These are phyloP conservation scores for Musa troglodytarum DNA, from an alignment of 176 grass and related monocot species.

Conservation along the genomic window DNA sequence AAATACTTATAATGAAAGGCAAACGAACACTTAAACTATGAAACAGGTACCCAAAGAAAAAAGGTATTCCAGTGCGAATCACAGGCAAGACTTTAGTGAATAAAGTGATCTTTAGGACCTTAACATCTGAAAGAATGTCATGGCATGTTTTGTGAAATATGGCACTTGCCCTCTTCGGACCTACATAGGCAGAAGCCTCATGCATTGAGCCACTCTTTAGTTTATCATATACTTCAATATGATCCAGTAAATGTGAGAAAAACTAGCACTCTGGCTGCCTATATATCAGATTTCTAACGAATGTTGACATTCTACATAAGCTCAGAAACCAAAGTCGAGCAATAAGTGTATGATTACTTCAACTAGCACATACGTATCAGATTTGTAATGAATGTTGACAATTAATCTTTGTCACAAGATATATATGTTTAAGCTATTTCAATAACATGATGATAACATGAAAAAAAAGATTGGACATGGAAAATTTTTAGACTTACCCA, in stretches of 20 bases:
- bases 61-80: too few species aligned
- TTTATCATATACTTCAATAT: background rate
- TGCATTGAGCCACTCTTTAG: background rate
- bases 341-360: background rate
- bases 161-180: too few species aligned
- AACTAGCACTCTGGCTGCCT: background rate
- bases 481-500: slow-evolving; percentile 45
- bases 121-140: too few species aligned
- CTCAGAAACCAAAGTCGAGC: background rate
- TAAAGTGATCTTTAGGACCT: too few species aligned
- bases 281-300: background rate
- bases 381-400: background rate
- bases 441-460: background rate
- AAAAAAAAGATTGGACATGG: background rate
- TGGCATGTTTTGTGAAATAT: too few species aligned
- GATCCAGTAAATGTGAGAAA: background rate
- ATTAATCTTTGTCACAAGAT: background rate
- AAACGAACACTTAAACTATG: too few species aligned
- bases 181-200: too few species aligned
- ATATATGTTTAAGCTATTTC: background rate
- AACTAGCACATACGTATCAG: background rate
- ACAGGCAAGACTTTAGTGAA: too few species aligned
- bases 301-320: background rate
- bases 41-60: too few species aligned
- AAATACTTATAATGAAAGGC: too few species aligned